Percentiles rank a stretch among this genome's conserved stretches.
phyloP scores from a whole-genome alignment of 176 grass and related monocot species.

The Neostapfia colusana region DNA sequence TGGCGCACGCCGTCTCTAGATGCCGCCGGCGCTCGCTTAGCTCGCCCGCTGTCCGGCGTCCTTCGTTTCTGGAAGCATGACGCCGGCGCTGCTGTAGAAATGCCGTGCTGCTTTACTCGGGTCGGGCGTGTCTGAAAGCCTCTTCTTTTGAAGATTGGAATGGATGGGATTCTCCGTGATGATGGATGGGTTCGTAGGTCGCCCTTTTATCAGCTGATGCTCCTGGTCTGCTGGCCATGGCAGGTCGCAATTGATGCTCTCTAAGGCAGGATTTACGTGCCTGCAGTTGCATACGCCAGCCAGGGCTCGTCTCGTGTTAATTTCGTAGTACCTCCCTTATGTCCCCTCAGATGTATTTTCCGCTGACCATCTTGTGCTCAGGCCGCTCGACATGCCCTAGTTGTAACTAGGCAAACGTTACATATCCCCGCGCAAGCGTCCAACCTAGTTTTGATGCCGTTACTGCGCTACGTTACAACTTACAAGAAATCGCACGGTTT shows the following conservation, averaged over 20 bases:
- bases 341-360: too few relatives aligned
- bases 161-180: not conserved
- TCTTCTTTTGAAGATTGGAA: not conserved
- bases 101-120: not conserved
- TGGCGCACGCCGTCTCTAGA: not conserved
- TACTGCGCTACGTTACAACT: not conserved
- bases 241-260: too few relatives aligned
- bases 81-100: not conserved
- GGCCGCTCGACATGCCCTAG: too few relatives aligned
- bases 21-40: not conserved
- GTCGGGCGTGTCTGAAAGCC: not conserved
- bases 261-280: too few relatives aligned
- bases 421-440: too few relatives aligned
- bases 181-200: not conserved
- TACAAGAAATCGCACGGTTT: not conserved
- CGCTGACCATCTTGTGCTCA: too few relatives aligned
- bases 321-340: too few relatives aligned
- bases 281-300: too few relatives aligned
- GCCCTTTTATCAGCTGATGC: not conserved
- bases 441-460: not conserved
- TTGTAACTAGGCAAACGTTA: too few relatives aligned
- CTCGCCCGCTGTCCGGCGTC: not conserved
- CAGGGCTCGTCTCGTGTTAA: too few relatives aligned
- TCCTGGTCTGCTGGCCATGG: too few relatives aligned
- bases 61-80: not conserved